Conservation (phyloP, 306 rosid genomes). For the Corylus heterophylla region DNA sequence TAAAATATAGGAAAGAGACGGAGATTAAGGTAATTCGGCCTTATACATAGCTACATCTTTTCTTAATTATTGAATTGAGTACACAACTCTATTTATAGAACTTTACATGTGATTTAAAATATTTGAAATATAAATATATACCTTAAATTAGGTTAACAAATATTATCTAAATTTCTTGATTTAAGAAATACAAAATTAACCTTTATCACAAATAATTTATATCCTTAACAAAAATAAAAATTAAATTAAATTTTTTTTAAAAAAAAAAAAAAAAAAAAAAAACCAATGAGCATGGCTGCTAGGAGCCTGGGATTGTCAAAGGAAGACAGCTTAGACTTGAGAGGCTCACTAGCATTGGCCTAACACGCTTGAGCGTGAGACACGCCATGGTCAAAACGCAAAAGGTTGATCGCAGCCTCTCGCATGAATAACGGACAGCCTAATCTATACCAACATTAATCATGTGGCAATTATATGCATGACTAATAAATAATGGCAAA, state of each 20-base stretch:
- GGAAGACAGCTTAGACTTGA: slow-evolving; percentile 10
- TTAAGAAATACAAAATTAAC: no score
- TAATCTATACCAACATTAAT: slow-evolving; percentile 1
- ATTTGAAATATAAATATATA: no score
- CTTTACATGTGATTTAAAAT: no score
- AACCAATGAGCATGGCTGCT: not conserved
- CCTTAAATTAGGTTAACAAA: no score
- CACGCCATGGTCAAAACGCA: slow-evolving; percentile 5
- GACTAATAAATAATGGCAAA: not conserved
- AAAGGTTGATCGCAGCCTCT: slow-evolving; percentile 15
- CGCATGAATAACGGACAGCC: slow-evolving; percentile 19
- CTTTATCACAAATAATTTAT: no score
- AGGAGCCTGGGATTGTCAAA: not conserved
- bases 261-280: not conserved
- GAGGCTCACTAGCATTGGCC: slow-evolving; percentile 1
- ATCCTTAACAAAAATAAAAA: not conserved
- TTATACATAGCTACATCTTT: no score
- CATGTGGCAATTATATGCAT: slow-evolving; percentile 25
- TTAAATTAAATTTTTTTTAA: no score
- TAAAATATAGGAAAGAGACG: no score
- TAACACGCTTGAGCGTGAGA: not conserved
- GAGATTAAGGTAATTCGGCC: no score
- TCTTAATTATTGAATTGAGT: no score
- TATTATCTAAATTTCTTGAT: no score
- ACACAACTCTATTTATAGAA: no score